Percentiles rank a stretch among this genome's conserved stretches.
phyloP scores from a whole-genome alignment of 805 yeast species.

The Yarrowia deformans region DNA sequence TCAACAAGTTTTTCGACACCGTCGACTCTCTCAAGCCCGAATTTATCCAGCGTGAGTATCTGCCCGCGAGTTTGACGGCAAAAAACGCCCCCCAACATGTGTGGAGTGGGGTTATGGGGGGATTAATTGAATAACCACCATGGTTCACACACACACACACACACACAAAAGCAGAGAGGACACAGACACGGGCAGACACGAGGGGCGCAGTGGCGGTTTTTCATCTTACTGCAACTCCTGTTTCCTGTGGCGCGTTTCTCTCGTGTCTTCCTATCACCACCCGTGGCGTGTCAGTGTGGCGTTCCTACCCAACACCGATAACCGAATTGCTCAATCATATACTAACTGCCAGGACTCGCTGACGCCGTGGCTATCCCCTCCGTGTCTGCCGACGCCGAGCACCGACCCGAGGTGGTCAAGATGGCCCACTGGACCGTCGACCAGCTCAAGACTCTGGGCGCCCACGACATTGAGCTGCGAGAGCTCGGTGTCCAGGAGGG shows the following conservation, averaged over 20 bases:
- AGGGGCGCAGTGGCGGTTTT: too few relatives aligned
- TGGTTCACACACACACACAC: too few relatives aligned
- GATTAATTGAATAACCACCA: too few relatives aligned
- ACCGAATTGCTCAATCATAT: background rate
- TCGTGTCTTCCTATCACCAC: background rate
- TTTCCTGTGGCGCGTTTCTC: too few relatives aligned
- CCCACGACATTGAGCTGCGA: conserved; percentile 78
- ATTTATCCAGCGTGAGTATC: conserved; percentile 54
- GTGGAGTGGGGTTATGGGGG: background rate
- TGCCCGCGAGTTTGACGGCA: background rate
- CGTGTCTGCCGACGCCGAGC: conserved; percentile 87
- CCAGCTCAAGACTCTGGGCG: conserved; percentile 77
- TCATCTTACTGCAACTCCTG: too few relatives aligned
- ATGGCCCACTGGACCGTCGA: conserved; percentile 83
- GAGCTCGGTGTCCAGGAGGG: conserved; percentile 86
- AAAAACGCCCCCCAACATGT: too few relatives aligned
- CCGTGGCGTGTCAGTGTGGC: conserved; percentile 14
- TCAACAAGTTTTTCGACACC: conserved; percentile 31
- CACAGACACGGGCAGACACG: too few relatives aligned
- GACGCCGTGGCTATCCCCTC: conserved; percentile 95
- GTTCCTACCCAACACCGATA: background rate
- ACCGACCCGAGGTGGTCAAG: conserved; percentile 86
- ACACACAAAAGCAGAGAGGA: too few relatives aligned
- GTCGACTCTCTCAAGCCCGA: conserved; percentile 62
- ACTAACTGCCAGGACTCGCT: conserved; percentile 62